Conservation (phyloP, 208 protist species). For the Leishmania braziliensis region DNA sequence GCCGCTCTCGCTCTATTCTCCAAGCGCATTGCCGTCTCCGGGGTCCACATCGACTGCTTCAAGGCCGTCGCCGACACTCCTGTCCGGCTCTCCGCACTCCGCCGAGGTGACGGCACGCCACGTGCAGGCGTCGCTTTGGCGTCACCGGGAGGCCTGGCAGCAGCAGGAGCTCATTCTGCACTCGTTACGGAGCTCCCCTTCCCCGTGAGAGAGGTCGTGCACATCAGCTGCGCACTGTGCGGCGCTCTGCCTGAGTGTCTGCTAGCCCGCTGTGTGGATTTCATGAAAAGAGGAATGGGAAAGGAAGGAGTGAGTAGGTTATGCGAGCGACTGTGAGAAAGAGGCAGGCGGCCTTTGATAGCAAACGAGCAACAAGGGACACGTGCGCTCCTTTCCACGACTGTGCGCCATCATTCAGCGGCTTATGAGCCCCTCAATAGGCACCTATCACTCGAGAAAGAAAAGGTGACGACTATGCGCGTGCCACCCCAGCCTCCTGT, state of each 20-base stretch:
- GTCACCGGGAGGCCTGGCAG: slow-evolving; percentile 32
- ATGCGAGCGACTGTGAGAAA: background rate
- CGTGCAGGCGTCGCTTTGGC: slow-evolving; percentile 24
- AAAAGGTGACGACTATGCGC: background rate
- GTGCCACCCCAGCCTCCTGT: background rate
- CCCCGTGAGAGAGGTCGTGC: background rate
- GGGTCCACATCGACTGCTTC: background rate
- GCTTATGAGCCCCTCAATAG: background rate
- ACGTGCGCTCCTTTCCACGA: background rate
- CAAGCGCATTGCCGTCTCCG: background rate
- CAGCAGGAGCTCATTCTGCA: slow-evolving; percentile 31
- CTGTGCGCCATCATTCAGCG: background rate
- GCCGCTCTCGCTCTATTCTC: slow-evolving; percentile 7
- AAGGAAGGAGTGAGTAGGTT: background rate
- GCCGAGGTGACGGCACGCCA: slow-evolving; percentile 26
- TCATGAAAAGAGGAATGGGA: background rate
- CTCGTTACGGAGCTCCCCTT: slow-evolving; percentile 25
- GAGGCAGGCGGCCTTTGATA: background rate
- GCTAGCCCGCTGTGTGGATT: background rate
- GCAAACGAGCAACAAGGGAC: background rate
- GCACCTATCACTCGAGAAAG: background rate
- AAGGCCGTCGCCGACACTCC: background rate
- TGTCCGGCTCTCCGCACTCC: slow-evolving; percentile 13
- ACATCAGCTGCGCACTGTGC: background rate
- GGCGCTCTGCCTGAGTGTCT: background rate